These are phyloP conservation scores for Raffaelea albimanens DNA, from an alignment of 2,329 filamentous ascomycete genomes.

Conservation along the genomic window DNA sequence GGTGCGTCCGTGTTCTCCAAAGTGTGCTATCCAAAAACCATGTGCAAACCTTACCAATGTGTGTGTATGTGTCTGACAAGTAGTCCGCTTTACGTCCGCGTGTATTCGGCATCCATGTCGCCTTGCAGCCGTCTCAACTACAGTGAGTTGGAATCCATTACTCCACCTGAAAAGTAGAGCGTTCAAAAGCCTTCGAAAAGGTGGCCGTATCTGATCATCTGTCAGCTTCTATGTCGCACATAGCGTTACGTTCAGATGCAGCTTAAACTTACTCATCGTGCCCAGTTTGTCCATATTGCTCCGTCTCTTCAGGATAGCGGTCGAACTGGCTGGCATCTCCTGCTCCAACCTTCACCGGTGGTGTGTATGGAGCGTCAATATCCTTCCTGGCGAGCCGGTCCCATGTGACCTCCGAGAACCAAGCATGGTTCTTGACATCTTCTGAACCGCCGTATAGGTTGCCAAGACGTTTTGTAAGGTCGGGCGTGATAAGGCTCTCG, in stretches of 20 bases:
- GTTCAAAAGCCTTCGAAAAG: slow-evolving; percentile 66
- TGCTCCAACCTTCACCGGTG: slow-evolving; percentile 84
- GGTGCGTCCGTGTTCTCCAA: not conserved
- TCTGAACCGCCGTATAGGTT: slow-evolving; percentile 85
- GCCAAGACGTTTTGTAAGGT: slow-evolving; percentile 88
- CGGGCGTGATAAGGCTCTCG: slow-evolving; percentile 84
- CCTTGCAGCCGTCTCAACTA: not conserved
- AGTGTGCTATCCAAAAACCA: not conserved
- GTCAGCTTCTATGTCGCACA: not conserved
- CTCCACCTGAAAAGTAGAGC: not conserved
- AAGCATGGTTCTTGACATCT: slow-evolving; percentile 90
- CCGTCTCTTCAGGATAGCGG: slow-evolving; percentile 93
- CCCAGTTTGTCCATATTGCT: slow-evolving; percentile 73
- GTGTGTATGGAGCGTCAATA: slow-evolving; percentile 96
- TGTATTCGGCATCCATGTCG: not conserved
- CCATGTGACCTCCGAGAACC: slow-evolving; percentile 98
- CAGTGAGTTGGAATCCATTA: not conserved
- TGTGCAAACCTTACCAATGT: not conserved
- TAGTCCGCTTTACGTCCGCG: not conserved
- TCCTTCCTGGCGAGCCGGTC: slow-evolving; percentile 89
- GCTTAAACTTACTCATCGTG: slow-evolving; percentile 68
- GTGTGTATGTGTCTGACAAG: not conserved
- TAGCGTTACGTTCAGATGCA: not conserved
- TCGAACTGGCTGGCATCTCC: slow-evolving; percentile 97
- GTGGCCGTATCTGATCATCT: slow-evolving; percentile 51